Evolutionary conservation across 257 asterid species (phyloP).

Genomic region (Petunia axillaris): DNA sequence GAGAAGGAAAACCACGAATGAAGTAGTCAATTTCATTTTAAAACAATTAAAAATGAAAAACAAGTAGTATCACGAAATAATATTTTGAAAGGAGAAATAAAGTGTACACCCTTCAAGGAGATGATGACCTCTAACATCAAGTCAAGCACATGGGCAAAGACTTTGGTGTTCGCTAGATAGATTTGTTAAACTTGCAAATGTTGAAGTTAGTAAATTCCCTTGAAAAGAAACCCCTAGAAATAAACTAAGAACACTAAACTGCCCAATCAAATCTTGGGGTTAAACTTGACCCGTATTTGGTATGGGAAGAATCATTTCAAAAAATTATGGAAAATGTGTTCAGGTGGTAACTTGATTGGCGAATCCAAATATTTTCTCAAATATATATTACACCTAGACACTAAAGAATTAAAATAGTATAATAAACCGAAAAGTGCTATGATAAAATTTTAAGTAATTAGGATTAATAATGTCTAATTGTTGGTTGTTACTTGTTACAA

Average conservation of each 20-base stretch:
- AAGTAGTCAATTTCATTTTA: background rate
- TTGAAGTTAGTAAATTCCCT: conserved; percentile 1
- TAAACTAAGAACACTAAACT: background rate
- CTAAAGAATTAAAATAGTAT: too few species aligned
- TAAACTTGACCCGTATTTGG: too few species aligned
- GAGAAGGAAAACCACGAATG: too few species aligned
- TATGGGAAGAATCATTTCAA: too few species aligned
- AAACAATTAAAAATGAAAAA: background rate
- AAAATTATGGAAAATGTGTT: too few species aligned
- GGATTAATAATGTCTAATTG: too few species aligned
- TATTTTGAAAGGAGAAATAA: background rate
- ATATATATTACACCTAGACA: too few species aligned
- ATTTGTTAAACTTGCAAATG: background rate
- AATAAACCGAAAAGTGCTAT: too few species aligned
- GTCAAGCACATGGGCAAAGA: background rate
- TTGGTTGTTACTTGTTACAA: too few species aligned
- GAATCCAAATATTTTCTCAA: too few species aligned
- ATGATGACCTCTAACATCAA: background rate
- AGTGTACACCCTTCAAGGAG: conserved; percentile 5
- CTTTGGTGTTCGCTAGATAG: background rate
- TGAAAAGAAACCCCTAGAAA: background rate
- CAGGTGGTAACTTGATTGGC: too few species aligned
- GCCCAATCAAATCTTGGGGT: background rate
- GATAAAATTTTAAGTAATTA: too few species aligned
- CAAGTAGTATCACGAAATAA: background rate